Evolutionary conservation across 768 basidiomycete genomes (phyloP), one percentile per base, ranked within the genome.

Genomic region (Sporobolomyces roseus): DNA sequence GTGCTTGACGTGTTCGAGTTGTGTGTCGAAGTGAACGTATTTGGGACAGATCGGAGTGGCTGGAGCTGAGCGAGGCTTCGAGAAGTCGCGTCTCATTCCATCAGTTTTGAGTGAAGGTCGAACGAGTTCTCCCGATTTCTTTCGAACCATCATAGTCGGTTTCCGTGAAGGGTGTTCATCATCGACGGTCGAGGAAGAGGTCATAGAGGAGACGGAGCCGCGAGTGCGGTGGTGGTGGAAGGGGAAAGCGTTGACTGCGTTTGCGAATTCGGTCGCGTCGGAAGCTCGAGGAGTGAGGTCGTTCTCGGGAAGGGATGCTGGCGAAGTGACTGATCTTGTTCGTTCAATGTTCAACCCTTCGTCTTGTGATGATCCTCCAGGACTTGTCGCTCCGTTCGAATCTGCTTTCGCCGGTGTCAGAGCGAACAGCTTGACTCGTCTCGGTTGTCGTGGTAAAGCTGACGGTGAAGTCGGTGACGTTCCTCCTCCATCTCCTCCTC

Each of bases 41-140:
- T 96, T 93, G 71, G 84, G 80, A 45, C 82, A 82, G 7, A 84
- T 73, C 0, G 93, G 93, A 4, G 92, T 93, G 4, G 80, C 82
- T 0, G 94, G 94, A 65, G 86, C 89, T 78, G 88, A 91, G 50
- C 79, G 68, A 1, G 64, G 58, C 71, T 61, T 35, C 73, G 70
- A 43, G 9, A 64, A 69, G 80, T 87, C 85, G 75, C 68, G 63
- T 29, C 56, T 82, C 83, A 81, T 80, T 49, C 75, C 71, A 36
- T 81, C 82, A 17, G 84, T 81, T 80, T 96, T 98, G 72, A 97
- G 83, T 3, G 93, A 91, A 4, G 91, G 87, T 78, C 91, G 93
- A 76, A 98, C 85, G 7, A 90, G 86, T 79, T 96, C 90, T 43
- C 94, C 93, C 19, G 90, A 91, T 80, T 96, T 97, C 79, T 97